Percentiles rank a stretch among this genome's conserved stretches.
Conservation (phyloP, 2,329 filamentous ascomycete species). For the Aspergillus hortae region DNA sequence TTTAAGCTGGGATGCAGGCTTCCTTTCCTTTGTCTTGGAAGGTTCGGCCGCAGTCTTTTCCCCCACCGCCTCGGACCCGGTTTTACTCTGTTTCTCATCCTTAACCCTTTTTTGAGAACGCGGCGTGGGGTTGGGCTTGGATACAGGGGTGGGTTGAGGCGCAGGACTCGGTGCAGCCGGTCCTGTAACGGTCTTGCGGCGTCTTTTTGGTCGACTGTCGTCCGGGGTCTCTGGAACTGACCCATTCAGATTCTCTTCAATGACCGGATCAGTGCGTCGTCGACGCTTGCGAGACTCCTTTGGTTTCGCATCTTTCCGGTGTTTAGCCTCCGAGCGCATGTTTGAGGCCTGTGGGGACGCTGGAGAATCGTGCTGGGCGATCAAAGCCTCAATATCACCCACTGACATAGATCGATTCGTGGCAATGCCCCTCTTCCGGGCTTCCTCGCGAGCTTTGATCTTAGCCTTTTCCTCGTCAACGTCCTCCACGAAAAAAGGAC, state of each 20-base stretch:
- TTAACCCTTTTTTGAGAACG: neutral
- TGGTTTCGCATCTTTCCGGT: constrained; percentile 2
- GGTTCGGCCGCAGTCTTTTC: too few relatives aligned
- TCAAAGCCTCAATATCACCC: constrained; percentile 17
- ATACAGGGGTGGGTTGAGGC: neutral
- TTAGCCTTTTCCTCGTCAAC: constrained; percentile 19
- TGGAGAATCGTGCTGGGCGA: constrained; percentile 13
- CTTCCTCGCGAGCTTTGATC: constrained; percentile 21
- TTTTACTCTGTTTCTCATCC: neutral
- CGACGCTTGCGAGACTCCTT: constrained; percentile 15
- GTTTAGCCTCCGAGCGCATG: neutral
- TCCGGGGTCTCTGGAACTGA: constrained; percentile 3
- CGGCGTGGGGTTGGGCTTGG: constrained; percentile 1
- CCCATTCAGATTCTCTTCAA: neutral
- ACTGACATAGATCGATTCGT: constrained; percentile 17
- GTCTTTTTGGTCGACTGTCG: constrained; percentile 9
- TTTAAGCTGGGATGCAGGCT: too few relatives aligned
- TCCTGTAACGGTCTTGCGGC: constrained; percentile 8
- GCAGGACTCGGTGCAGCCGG: neutral
- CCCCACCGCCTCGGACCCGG: too few relatives aligned
- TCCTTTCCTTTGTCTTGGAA: too few relatives aligned
- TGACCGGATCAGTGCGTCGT: constrained; percentile 8
- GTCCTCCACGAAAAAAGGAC: constrained; percentile 22
- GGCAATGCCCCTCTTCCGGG: constrained; percentile 16
- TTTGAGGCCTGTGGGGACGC: neutral